Evolutionary conservation across 2,329 filamentous ascomycete species (phyloP), one percentile per base, ranked within the genome.

Genomic region (Penicillium sp.): DNA sequence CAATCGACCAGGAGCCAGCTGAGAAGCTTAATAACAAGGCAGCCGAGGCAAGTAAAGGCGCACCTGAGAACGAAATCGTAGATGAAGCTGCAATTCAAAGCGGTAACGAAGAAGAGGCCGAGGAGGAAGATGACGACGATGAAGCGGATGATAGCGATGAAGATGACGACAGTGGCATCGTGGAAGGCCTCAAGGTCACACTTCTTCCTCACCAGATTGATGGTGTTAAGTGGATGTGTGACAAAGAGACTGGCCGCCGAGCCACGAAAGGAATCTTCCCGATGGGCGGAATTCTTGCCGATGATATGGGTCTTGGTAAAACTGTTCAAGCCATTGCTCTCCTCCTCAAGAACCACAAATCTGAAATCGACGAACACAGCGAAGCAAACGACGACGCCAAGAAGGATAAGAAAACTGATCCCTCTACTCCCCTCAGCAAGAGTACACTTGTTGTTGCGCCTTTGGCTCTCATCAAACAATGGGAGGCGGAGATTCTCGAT

Each of bases 291-390:
- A 95, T 99, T 58, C 81, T 99, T 33, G 94, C 94, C 16, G 94
- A 99, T 65, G 94, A 99, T 69, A 77, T 97, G 93, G 93, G 93
- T 60, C 78, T 97, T 13, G 94, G 94, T 53, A 99, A 99, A 79
- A 99, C 94, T 0, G 82, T 99, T 13, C 94, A 99, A 74, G 90
- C 92, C 1, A 89, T 99, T 52, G 86, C 93, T 1, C 80, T 97
- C 29, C 88, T 99, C 39, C 79, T 99, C 34, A 88, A 82, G 50
- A 96, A 97, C 65, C 83, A 85, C 16, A 90, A 88, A 64, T 86
- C 88, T 24, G 79, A 81, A 3, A 74, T 18, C 36, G 36, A 75
- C 42, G 71, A 73, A 47, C 56, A 61, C 39, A 62, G 54, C 46
- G 56, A 64, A 2, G 49, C 57, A 13, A 48, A 53, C 6, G 83